Base-by-base conservation (phyloP, 1,139 yeast species). In the Pichia sp. region DNA sequence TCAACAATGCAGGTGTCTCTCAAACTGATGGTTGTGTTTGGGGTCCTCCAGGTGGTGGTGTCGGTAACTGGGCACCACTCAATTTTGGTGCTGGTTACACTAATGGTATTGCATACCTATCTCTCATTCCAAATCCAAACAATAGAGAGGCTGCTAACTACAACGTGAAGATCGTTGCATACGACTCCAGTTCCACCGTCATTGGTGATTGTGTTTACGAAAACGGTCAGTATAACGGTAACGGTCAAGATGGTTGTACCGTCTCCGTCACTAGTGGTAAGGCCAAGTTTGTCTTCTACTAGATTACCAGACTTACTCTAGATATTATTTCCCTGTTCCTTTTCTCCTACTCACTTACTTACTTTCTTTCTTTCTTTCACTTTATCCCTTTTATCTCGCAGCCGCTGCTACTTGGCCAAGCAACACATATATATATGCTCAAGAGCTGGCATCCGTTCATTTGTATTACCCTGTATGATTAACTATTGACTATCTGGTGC, bases 51-150 rank as follows among this genome's bases (percentile, higher is more conserved):
- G 79, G 81, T 39, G 65, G 78, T 31, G 77, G 74, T 50, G 64
- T 77, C 45, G 91, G 91, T 67, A 81, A 81, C 74, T 81, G 88
- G 87, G 86, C 88, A 39, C 88, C 88, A 54, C 70, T 81, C 51
- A 77, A 74, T 54, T 67, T 80, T 50, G 91, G 91, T 63, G 84
- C 88, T 43, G 88, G 91, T 60, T 66, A 64, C 52, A 50, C 57
- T 6, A 59, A 59, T 49, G 83, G 82, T 49, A 67, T 72, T 51
- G 68, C 84, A 37, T 81, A 81, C 67, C 65, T 81, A 53, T 80
- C 88, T 2, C 69, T 81, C 64, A 81, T 81, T 65, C 88, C 88
- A 59, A 81, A 81, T 63, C 91, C 91, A 53, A 81, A 81, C 69
- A 81, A 81, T 69, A 48, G 52, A 37, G 61, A 65, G 29, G 61